phyloP scores from a whole-genome alignment of 495 filamentous ascomycete species.

The Aspergillus incahuasiensis region DNA sequence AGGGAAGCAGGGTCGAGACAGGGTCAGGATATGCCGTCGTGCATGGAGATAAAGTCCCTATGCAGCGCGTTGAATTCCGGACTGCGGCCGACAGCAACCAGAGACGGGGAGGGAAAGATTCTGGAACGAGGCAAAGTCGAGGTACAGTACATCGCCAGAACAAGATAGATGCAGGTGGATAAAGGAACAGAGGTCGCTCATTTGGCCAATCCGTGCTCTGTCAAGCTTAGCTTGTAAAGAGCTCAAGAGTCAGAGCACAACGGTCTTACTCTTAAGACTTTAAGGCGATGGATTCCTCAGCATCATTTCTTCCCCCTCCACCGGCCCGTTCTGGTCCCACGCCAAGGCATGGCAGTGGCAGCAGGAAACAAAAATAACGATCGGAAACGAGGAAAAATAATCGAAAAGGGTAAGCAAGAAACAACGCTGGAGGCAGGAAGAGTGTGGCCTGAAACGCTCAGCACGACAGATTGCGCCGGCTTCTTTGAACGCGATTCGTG shows the following conservation, averaged over 20 bases:
- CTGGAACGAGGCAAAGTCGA: conserved; percentile 20
- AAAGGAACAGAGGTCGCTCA: conserved; percentile 19
- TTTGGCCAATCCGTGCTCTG: conserved; percentile 27
- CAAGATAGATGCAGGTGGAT: conserved; percentile 21
- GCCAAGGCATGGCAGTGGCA: conserved; percentile 25
- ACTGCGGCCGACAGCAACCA: conserved; percentile 5
- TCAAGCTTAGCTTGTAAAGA: conserved; percentile 26
- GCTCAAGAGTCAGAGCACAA: not conserved
- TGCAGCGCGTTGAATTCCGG: conserved; percentile 8
- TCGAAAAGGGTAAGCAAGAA: conserved; percentile 4
- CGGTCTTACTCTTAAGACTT: conserved; percentile 7
- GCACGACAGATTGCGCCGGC: conserved; percentile 10
- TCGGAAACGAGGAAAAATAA: not conserved
- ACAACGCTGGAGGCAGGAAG: conserved; percentile 1
- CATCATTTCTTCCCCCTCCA: conserved; percentile 10
- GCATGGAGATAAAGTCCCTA: conserved; percentile 9
- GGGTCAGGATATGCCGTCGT: conserved; percentile 8
- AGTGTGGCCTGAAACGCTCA: conserved; percentile 18
- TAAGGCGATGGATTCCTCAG: conserved; percentile 6
- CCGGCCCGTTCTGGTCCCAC: conserved; percentile 17
- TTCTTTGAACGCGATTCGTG: conserved; percentile 18
- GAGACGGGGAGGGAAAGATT: conserved; percentile 19
- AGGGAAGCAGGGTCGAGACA: conserved; percentile 11
- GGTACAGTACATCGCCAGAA: conserved; percentile 20
- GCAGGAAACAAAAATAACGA: conserved; percentile 13